These are phyloP conservation scores for Saccharomyces pastorianus DNA, from an alignment of 1,139 yeast genomes.

Conservation along the genomic window DNA sequence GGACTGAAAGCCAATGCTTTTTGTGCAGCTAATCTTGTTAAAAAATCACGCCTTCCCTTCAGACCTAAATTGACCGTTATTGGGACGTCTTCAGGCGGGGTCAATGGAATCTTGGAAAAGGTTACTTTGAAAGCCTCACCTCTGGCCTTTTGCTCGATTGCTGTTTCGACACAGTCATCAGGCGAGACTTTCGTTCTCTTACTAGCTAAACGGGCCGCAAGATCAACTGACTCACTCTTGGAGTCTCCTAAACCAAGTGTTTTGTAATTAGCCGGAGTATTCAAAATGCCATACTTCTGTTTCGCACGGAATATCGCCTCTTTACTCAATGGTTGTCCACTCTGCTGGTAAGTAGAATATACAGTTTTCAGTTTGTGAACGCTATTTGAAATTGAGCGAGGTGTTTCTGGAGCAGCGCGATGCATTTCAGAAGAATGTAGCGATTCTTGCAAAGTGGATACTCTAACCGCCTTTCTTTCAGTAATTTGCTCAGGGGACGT, in stretches of 20 bases:
- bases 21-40: neutral
- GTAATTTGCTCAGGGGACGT: neutral
- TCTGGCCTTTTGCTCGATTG: neutral
- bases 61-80: neutral
- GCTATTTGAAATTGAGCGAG: neutral
- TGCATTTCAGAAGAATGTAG: neutral
- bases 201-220: neutral
- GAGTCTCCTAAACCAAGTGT: neutral
- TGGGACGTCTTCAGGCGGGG: neutral
- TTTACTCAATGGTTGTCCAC: conserved; percentile 54
- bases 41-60: neutral
- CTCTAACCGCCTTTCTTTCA: neutral
- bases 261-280: conserved; percentile 1
- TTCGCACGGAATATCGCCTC: conserved; percentile 68
- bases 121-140: neutral
- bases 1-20: neutral
- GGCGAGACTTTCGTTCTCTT: neutral
- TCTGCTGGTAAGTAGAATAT: conserved; percentile 41
- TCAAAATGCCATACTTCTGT: conserved; percentile 45
- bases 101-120: neutral
- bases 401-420: neutral
- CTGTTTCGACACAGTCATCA: neutral
- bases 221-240: neutral
- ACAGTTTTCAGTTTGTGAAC: neutral
- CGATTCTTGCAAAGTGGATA: neutral